Base-by-base conservation (phyloP, 169 alveolate genomes). In the Plasmodium gallinaceum region DNA sequence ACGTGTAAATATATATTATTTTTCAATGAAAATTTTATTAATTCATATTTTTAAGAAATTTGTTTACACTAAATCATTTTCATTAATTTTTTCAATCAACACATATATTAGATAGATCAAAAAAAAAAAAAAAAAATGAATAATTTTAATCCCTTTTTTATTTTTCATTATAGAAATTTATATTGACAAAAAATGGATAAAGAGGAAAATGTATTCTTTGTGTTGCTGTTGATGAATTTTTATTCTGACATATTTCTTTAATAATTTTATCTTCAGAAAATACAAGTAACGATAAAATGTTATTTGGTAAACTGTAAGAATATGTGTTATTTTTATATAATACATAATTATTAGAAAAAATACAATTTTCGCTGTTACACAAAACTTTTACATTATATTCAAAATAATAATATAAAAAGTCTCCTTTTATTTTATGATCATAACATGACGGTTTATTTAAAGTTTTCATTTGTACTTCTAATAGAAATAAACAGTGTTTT, bases 311-410 rank as follows among this genome's bases (percentile, higher is more conserved):
- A 12, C 62, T 76, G 46, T 76, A 76, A 7, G 89, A 76, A 42
- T 76, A 76, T 8, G 75, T 37, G 26, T 76, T 76, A 76, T 76
- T 76, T 62, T 76, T 76, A 65, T 76, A 66, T 8, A 76, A 46
- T 45, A 76, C 65, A 42, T 76, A 66, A 42, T 76, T 76, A 24
- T 76, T 76, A 18, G 89, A 64, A 46, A 76, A 76, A 32, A 76
- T 76, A 26, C 89, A 76, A 22, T 76, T 76, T 37, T 76, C 89
- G 24, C 89, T 76, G 54, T 76, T 76, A 16, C 89, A 76, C 7
- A 51, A 68, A 37, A 76, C 89, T 64, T 70, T 52, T 10, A 76
- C 45, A 68, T 43, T 76, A 58, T 76, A 76, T 58, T 76, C 78
- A 68, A 76, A 76, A 10, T 64, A 46, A 45, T 64, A 76, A 57